Conservation (phyloP, 768 basidiomycete genomes). For the Auriscalpium vulgare region DNA sequence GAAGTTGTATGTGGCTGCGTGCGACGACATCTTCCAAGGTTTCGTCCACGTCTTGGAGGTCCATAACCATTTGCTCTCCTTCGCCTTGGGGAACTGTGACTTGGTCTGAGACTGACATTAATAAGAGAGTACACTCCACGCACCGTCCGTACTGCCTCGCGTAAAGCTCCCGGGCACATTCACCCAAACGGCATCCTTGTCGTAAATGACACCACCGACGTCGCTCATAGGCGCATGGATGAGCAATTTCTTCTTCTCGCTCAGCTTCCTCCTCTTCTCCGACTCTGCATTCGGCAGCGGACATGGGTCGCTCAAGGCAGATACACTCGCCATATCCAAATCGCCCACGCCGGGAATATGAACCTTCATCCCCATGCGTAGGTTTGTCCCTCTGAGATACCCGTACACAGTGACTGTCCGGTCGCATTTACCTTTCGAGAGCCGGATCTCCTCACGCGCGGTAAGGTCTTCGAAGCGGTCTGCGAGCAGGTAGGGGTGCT, state of each 20-base stretch:
- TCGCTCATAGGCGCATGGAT: slow-evolving; percentile 99
- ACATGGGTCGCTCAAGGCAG: slow-evolving; percentile 86
- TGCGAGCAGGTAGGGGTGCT: slow-evolving; percentile 89
- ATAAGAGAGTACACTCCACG: slow-evolving; percentile 10
- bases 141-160: slow-evolving; percentile 60
- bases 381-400: slow-evolving; percentile 86
- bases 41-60: slow-evolving; percentile 75
- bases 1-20: slow-evolving; percentile 72
- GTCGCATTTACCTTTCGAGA: slow-evolving; percentile 81
- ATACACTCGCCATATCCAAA: slow-evolving; percentile 64
- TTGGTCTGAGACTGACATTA: slow-evolving; percentile 4
- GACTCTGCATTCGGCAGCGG: slow-evolving; percentile 86
- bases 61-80: slow-evolving; percentile 97
- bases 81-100: slow-evolving; percentile 71
- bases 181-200: slow-evolving; percentile 97
- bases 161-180: slow-evolving; percentile 96
- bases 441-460: slow-evolving; percentile 71
- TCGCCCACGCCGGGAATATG: slow-evolving; percentile 97
- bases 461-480: slow-evolving; percentile 96
- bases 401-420: slow-evolving; percentile 92
- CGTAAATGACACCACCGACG: slow-evolving; percentile 92
- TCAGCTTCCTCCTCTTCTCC: slow-evolving; percentile 86
- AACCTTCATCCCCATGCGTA: slow-evolving; percentile 66
- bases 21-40: slow-evolving; percentile 84
- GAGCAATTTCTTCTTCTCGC: slow-evolving; percentile 87